phyloP scores from a whole-genome alignment of 306 rosid species.

The Leucaena leucocephala region DNA sequence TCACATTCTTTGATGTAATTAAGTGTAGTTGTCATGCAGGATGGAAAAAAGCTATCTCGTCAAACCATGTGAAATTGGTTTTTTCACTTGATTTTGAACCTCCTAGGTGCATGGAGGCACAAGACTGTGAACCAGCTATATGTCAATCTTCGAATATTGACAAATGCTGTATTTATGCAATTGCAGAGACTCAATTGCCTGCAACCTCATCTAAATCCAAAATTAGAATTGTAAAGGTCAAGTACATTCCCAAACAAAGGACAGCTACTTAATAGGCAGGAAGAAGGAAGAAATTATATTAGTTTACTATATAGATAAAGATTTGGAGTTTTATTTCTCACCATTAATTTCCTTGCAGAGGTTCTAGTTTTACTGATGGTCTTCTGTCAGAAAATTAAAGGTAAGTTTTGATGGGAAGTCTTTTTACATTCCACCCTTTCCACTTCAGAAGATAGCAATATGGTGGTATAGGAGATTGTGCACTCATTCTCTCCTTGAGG shows the following conservation, averaged over 20 bases:
- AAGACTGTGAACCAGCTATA: slow-evolving; percentile 42
- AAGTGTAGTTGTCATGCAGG: slow-evolving; percentile 54
- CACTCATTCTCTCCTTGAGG: slow-evolving; percentile 29
- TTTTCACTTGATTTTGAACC: slow-evolving; percentile 49
- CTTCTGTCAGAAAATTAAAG: slow-evolving; percentile 68
- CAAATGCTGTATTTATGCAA: slow-evolving; percentile 47
- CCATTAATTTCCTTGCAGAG: slow-evolving; percentile 60
- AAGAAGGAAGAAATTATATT: slow-evolving; percentile 47
- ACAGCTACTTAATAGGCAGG: slow-evolving; percentile 44
- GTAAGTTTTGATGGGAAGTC: slow-evolving; percentile 59
- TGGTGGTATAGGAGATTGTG: slow-evolving; percentile 29
- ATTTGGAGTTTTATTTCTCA: slow-evolving; percentile 56
- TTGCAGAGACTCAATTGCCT: slow-evolving; percentile 46
- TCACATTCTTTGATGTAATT: slow-evolving; percentile 26
- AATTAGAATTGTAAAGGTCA: slow-evolving; percentile 51
- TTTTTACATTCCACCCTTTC: slow-evolving; percentile 48
- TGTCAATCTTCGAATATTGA: slow-evolving; percentile 39
- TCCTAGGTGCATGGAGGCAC: slow-evolving; percentile 37
- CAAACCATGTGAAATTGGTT: slow-evolving; percentile 70
- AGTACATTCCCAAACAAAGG: slow-evolving; percentile 75
- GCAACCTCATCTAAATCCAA: slow-evolving; percentile 49
- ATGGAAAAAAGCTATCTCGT: slow-evolving; percentile 84
- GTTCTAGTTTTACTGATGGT: slow-evolving; percentile 77
- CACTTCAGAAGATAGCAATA: slow-evolving; percentile 38
- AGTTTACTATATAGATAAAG: slow-evolving; percentile 52